These are phyloP conservation scores for Hygrophorus pudorinus DNA, from an alignment of 768 basidiomycete species.

Conservation along the genomic window DNA sequence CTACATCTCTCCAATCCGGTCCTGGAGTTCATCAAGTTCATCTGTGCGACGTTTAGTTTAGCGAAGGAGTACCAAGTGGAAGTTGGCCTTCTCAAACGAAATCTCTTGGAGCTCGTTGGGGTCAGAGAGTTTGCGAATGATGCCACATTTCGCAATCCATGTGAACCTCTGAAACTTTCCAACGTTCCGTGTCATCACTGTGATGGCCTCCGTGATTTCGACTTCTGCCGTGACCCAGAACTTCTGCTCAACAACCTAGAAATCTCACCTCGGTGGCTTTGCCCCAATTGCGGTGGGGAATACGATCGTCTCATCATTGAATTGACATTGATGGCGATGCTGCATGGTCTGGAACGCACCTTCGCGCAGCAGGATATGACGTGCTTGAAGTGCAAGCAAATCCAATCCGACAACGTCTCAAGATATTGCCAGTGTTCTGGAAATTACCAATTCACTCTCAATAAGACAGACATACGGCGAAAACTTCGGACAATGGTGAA, in stretches of 20 bases:
- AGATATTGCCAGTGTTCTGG: slow-evolving; percentile 86
- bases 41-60: slow-evolving; percentile 72
- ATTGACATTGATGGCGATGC: slow-evolving; percentile 70
- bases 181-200: slow-evolving; percentile 87
- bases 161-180: slow-evolving; percentile 73
- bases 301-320: slow-evolving; percentile 88
- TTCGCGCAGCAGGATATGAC: slow-evolving; percentile 86
- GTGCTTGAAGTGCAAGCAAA: slow-evolving; percentile 83
- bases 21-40: slow-evolving; percentile 84
- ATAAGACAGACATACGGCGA: slow-evolving; percentile 60
- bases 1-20: slow-evolving; percentile 69
- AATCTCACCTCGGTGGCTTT: slow-evolving; percentile 53
- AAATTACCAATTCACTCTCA: slow-evolving; percentile 61
- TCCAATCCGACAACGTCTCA: slow-evolving; percentile 83
- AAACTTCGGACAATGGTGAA: slow-evolving; percentile 77
- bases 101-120: slow-evolving; percentile 77
- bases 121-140: slow-evolving; percentile 81
- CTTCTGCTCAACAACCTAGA: slow-evolving; percentile 51
- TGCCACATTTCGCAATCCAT: slow-evolving; percentile 85
- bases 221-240: slow-evolving; percentile 89
- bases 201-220: slow-evolving; percentile 81
- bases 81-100: slow-evolving; percentile 81
- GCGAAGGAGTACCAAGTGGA: slow-evolving; percentile 79
- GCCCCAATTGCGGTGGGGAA: slow-evolving; percentile 67
- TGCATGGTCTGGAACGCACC: slow-evolving; percentile 56